Evolutionary conservation across 2,329 filamentous ascomycete species (phyloP), one percentile per base, ranked within the genome.

Genomic region (Coniochaeta ligniaria): DNA sequence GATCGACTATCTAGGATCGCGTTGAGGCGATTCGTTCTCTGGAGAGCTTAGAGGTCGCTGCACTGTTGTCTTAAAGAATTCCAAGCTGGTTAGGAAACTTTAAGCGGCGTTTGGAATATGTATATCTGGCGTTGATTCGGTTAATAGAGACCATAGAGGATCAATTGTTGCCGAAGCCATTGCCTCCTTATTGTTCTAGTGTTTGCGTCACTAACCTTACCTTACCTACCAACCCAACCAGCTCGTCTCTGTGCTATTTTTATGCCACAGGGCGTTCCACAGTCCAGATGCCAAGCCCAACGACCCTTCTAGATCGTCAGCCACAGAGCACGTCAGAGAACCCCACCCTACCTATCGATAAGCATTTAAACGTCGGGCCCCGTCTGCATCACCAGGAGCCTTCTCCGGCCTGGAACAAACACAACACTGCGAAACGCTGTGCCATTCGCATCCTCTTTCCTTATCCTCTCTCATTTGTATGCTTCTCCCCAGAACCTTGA

Each of bases 1-100:
- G 24, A 97, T 97, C 72, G 83, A 85, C 59, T 86, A 86, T 60
- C 62, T 71, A 24, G 68, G 69, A 0, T 43, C 63, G 14, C 47
- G 47, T 3, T 52, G 22, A 28, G 22, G 20, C 16, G 38, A 3
- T 41, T n/a, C 9, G 3, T 31, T 31, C 9, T 31, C 28, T 5
- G 28, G 9, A 9, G 28, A 31, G 28, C 35, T n/a, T n/a, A n/a
- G n/a, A n/a, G n/a, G n/a, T n/a, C n/a, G n/a, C n/a, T n/a, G n/a
- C n/a, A n/a, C n/a, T n/a, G n/a, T n/a, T n/a, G n/a, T n/a, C n/a
- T n/a, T n/a, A n/a, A n/a, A n/a, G n/a, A n/a, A n/a, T n/a, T n/a
- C n/a, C n/a, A n/a, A n/a, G n/a, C 12, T 38, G 11, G 12, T 12
- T 6, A 16, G 14, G 11, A 38, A n/a, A n/a, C n/a, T 4, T 38